Conservation (phyloP, 2,329 filamentous ascomycete species). For the Colletotrichum lentis region DNA sequence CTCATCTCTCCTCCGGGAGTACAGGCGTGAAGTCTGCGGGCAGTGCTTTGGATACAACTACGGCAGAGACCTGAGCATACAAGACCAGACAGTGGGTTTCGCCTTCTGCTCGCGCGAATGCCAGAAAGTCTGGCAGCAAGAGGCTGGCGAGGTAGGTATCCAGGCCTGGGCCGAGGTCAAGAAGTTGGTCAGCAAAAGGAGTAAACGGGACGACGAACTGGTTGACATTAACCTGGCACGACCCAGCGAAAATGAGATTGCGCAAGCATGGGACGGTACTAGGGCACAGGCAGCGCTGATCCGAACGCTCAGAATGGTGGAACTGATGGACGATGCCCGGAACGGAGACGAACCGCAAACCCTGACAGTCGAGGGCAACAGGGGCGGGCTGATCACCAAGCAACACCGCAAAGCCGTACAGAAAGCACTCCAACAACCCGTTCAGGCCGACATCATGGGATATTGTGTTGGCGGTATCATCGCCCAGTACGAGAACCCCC, state of each 20-base stretch:
- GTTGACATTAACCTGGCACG: slow-evolving; percentile 15
- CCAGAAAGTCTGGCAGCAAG: slow-evolving; percentile 8
- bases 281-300: slow-evolving; percentile 25
- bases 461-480: slow-evolving; percentile 31
- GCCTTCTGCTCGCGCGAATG: slow-evolving; percentile 28
- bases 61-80: slow-evolving; percentile 22
- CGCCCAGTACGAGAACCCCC: slow-evolving; percentile 4
- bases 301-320: slow-evolving; percentile 12
- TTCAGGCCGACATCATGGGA: slow-evolving; percentile 23
- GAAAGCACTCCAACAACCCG: slow-evolving; percentile 26
- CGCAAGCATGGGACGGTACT: slow-evolving; percentile 14
- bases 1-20: slow-evolving; percentile 27
- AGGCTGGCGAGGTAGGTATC: slow-evolving; percentile 26
- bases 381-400: slow-evolving; percentile 9
- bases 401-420: slow-evolving; percentile 25
- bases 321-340: background rate
- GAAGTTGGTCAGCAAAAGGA: slow-evolving; percentile 26
- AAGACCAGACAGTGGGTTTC: slow-evolving; percentile 27
- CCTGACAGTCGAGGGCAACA: background rate
- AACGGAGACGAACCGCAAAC: background rate
- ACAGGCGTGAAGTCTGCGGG: slow-evolving; percentile 33
- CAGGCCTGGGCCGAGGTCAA: slow-evolving; percentile 30
- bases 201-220: slow-evolving; percentile 17
- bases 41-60: slow-evolving; percentile 32
- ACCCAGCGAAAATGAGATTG: slow-evolving; percentile 10